These are phyloP conservation scores for Aquilaria yunnanensis DNA, from an alignment of 345 rosid genomes.

Conservation along the genomic window DNA sequence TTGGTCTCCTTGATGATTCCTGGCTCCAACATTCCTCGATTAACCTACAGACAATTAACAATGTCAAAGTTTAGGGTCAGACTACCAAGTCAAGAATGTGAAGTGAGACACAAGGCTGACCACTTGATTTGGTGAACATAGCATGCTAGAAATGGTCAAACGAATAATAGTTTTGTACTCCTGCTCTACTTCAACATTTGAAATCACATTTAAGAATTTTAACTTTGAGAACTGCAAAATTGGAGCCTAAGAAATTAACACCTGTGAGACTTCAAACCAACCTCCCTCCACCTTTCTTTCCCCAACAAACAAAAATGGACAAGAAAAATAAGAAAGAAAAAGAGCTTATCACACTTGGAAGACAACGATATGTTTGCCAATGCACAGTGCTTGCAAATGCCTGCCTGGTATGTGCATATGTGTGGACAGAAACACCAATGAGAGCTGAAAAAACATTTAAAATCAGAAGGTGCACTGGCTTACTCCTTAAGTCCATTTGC, in stretches of 20 bases:
- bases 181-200: background rate
- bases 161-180: background rate
- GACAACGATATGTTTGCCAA: too few species aligned
- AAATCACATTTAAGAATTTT: background rate
- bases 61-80: background rate
- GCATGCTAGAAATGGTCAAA: background rate
- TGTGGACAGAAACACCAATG: background rate
- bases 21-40: slow-evolving; percentile 70
- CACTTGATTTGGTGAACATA: background rate
- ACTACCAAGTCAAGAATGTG: background rate
- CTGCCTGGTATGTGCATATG: background rate
- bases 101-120: background rate
- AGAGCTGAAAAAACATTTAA: background rate
- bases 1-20: slow-evolving; percentile 62
- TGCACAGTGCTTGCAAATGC: too few species aligned
- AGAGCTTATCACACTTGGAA: too few species aligned
- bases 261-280: too few species aligned
- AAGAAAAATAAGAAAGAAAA: too few species aligned
- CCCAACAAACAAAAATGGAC: too few species aligned
- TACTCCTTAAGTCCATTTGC: slow-evolving; percentile 60
- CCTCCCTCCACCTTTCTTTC: too few species aligned
- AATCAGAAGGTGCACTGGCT: slow-evolving; percentile 10
- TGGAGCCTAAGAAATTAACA: too few species aligned
- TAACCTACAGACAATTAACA: slow-evolving; percentile 32
- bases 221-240: background rate